These are phyloP conservation scores for Alternaria consortialis DNA, from an alignment of 2,329 filamentous ascomycete genomes.

Conservation along the genomic window DNA sequence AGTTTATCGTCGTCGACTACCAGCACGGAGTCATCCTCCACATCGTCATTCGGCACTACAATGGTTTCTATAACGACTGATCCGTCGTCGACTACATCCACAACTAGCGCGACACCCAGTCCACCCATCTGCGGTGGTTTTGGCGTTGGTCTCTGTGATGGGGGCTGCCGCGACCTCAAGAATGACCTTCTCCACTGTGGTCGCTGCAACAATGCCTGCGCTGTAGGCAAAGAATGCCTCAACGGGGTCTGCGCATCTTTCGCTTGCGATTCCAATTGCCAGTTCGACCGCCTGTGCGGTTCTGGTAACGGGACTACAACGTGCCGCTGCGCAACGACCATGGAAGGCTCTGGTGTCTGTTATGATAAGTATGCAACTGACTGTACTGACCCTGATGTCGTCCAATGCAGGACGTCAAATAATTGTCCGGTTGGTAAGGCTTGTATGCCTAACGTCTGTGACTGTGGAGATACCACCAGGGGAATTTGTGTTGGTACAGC, in stretches of 20 bases:
- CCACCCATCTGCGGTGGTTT: conserved; percentile 24
- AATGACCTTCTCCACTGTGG: conserved; percentile 39
- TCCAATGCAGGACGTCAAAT: not conserved
- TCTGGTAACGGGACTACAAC: conserved; percentile 19
- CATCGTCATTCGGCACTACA: conserved; percentile 1
- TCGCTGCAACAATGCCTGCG: conserved; percentile 37
- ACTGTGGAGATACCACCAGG: conserved; percentile 16
- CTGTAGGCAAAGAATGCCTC: conserved; percentile 32
- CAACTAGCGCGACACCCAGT: conserved; percentile 8
- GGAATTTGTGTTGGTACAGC: conserved; percentile 33
- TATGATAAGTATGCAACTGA: conserved; percentile 34
- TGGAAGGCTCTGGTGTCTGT: conserved; percentile 39
- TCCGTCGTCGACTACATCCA: conserved; percentile 3
- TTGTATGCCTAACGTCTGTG: conserved; percentile 30
- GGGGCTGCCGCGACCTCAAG: conserved; percentile 34
- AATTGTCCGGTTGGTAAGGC: conserved; percentile 28
- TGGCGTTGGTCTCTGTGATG: conserved; percentile 29
- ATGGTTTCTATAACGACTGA: conserved; percentile 5
- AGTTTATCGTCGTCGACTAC: not conserved
- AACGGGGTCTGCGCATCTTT: conserved; percentile 46
- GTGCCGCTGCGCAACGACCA: conserved; percentile 42
- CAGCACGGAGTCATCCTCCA: not conserved
- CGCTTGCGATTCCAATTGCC: conserved; percentile 43
- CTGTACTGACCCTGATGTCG: conserved; percentile 18
- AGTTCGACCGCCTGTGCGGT: conserved; percentile 37